Conservation (phyloP, 805 yeast genomes). For the Barnettozyma botsteinii region DNA sequence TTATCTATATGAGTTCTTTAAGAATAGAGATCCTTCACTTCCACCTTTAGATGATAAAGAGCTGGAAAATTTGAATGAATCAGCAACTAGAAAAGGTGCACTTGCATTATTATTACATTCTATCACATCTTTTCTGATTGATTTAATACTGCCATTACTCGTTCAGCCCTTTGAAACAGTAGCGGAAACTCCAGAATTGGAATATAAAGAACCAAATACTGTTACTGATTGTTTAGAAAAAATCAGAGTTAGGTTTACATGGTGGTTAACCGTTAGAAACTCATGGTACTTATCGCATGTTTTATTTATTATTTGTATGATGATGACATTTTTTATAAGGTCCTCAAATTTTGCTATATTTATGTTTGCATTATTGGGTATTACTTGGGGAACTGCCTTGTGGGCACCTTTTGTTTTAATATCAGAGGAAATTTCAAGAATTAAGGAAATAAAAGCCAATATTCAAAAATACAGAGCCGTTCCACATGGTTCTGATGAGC, state of each 20-base stretch:
- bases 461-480: constrained; percentile 16
- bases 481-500: background rate
- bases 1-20: constrained; percentile 35
- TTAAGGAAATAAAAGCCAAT: constrained; percentile 39
- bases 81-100: constrained; percentile 47
- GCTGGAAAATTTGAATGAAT: constrained; percentile 35
- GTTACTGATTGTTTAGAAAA: constrained; percentile 9
- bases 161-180: constrained; percentile 28
- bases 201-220: constrained; percentile 4
- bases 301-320: constrained; percentile 43
- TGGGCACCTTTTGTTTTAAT: constrained; percentile 66
- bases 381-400: constrained; percentile 60
- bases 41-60: constrained; percentile 34
- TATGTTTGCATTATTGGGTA: constrained; percentile 47
- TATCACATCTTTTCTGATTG: constrained; percentile 39
- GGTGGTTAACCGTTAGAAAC: constrained; percentile 30
- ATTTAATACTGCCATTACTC: constrained; percentile 39
- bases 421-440: constrained; percentile 49
- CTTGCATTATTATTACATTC: constrained; percentile 46
- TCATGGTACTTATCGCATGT: constrained; percentile 49
- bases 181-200: constrained; percentile 10
- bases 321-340: constrained; percentile 39
- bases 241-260: constrained; percentile 10
- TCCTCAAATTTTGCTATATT: constrained; percentile 39
- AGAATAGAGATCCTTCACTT: constrained; percentile 29